phyloP scores from a whole-genome alignment of 208 protist genomes.

The Trypanosoma boissoni region DNA sequence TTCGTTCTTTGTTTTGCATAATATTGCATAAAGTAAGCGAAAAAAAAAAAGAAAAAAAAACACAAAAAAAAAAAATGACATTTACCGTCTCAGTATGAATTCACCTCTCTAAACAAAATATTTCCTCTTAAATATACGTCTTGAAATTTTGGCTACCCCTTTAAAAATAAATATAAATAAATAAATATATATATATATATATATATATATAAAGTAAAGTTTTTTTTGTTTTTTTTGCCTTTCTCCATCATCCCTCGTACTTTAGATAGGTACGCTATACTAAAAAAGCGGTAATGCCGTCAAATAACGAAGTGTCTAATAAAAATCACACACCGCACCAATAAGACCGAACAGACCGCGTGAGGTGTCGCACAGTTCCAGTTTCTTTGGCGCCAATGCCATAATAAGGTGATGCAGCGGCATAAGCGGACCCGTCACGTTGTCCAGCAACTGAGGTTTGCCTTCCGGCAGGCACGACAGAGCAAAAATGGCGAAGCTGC shows the following conservation, averaged over 20 bases:
- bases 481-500: conserved; percentile 80
- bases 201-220: too few relatives aligned
- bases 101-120: too few relatives aligned
- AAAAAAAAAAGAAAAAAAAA: conserved; percentile 7
- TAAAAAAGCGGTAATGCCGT: neutral
- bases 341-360: conserved; percentile 75
- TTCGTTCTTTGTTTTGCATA: conserved; percentile 2
- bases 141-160: too few relatives aligned
- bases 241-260: too few relatives aligned
- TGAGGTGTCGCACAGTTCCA: conserved; percentile 63
- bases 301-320: conserved; percentile 28
- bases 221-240: too few relatives aligned
- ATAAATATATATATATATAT: too few relatives aligned
- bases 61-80: conserved; percentile 4
- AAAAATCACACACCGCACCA: conserved; percentile 86
- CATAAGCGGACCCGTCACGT: conserved; percentile 60
- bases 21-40: too few relatives aligned
- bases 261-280: too few relatives aligned
- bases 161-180: too few relatives aligned
- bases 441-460: conserved; percentile 69
- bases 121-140: too few relatives aligned
- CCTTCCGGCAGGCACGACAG: conserved; percentile 75
- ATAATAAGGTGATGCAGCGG: conserved; percentile 69
- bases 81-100: neutral
- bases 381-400: conserved; percentile 64